A percentile compares a stretch with the other conserved stretches of the same genome.
Evolutionary conservation across 108 stramenopile species (phyloP).

Genomic region (Skeletonema marinoi): DNA sequence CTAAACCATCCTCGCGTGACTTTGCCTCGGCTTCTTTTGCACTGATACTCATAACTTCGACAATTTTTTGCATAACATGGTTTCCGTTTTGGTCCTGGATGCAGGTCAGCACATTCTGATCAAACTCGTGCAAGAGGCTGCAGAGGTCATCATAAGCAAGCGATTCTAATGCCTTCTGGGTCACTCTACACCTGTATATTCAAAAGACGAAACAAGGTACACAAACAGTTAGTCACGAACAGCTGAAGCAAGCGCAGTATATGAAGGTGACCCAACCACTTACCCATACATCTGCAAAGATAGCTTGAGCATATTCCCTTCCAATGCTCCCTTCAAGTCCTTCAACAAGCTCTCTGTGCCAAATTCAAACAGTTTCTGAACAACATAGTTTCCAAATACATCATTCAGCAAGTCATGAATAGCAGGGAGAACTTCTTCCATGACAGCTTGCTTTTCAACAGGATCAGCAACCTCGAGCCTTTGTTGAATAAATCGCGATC

Average conservation of each 20-base stretch:
- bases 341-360: constrained; percentile 82
- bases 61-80: constrained; percentile 97
- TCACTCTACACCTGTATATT: constrained; percentile 83
- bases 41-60: constrained; percentile 81
- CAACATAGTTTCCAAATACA: constrained; percentile 96
- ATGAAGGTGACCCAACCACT: constrained; percentile 5
- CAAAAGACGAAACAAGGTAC: neutral
- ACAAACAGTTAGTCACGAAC: neutral
- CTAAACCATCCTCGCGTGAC: constrained; percentile 20
- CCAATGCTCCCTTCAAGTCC: constrained; percentile 60
- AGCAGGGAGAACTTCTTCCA: constrained; percentile 84
- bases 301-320: constrained; percentile 83
- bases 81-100: constrained; percentile 98
- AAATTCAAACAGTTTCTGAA: constrained; percentile 96
- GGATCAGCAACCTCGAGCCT: constrained; percentile 88
- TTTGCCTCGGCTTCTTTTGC: constrained; percentile 61
- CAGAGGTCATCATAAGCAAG: constrained; percentile 76
- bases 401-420: constrained; percentile 79
- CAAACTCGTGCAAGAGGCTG: constrained; percentile 83
- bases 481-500: constrained; percentile 96
- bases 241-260: neutral
- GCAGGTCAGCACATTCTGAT: constrained; percentile 85
- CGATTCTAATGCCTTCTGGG: constrained; percentile 92
- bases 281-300: constrained; percentile 93
- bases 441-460: constrained; percentile 78